Evolutionary conservation across 768 basidiomycete species (phyloP).

Genomic region (Rhizopogon salebrosus): DNA sequence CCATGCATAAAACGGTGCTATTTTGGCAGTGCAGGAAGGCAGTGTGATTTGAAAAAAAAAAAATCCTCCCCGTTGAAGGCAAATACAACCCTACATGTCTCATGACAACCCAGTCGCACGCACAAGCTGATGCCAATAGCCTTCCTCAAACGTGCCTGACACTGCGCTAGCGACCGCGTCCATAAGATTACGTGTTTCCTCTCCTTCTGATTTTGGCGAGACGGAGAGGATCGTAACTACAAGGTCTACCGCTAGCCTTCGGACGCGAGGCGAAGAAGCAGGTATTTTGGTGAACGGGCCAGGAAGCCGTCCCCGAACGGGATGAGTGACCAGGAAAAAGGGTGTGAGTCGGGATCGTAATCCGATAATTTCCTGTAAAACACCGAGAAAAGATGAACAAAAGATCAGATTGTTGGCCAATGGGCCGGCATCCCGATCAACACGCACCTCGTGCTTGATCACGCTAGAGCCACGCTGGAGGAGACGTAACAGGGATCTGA

Average conservation of each 20-base stretch:
- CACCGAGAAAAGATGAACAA: conserved; percentile 10
- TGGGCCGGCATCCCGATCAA: not conserved
- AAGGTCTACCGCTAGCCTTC: conserved; percentile 62
- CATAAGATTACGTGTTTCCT: conserved; percentile 13
- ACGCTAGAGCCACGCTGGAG: conserved; percentile 49
- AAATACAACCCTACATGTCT: conserved; percentile 1
- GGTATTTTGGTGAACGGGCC: conserved; percentile 81
- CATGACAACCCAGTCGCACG: conserved; percentile 11
- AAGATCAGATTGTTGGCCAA: conserved; percentile 6
- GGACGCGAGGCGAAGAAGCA: conserved; percentile 29
- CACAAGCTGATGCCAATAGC: conserved; percentile 31
- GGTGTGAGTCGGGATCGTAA: conserved; percentile 64
- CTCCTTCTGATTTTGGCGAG: conserved; percentile 7
- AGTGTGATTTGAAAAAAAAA: not conserved
- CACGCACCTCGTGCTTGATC: conserved; percentile 40
- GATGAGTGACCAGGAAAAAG: conserved; percentile 75
- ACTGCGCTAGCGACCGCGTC: conserved; percentile 23
- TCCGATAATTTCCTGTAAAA: conserved; percentile 38
- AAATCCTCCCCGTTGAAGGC: not conserved
- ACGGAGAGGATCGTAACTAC: conserved; percentile 31
- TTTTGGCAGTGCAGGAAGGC: not conserved
- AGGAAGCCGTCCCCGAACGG: conserved; percentile 61
- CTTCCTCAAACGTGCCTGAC: conserved; percentile 20
- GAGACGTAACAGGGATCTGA: conserved; percentile 59
- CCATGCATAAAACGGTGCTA: not conserved